phyloP scores from a whole-genome alignment of 805 yeast species.

The Yamadazyma takamatsuzukensis region DNA sequence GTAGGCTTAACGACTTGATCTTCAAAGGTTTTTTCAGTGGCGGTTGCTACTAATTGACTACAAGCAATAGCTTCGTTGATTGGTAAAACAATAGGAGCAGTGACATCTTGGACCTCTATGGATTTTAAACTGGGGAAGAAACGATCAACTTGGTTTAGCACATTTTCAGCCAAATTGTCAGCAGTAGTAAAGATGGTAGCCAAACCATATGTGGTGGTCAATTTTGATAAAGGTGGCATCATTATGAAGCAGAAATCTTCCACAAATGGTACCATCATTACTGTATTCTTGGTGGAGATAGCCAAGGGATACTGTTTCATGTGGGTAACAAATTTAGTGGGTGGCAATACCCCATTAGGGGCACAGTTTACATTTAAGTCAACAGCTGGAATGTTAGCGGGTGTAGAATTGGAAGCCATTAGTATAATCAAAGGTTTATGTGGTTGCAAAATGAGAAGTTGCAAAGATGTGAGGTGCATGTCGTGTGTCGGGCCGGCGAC shows the following conservation, averaged over 20 bases:
- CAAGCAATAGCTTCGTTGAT: slow-evolving; percentile 30
- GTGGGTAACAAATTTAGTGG: slow-evolving; percentile 10
- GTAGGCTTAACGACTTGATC: slow-evolving; percentile 42
- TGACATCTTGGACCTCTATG: slow-evolving; percentile 45
- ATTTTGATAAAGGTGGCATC: neutral
- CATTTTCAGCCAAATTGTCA: slow-evolving; percentile 46
- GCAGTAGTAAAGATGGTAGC: slow-evolving; percentile 48
- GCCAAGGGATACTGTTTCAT: slow-evolving; percentile 13
- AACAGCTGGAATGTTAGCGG: neutral
- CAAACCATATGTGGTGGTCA: slow-evolving; percentile 2
- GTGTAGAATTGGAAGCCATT: neutral
- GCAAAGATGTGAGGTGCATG: too few relatives aligned
- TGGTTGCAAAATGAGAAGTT: too few relatives aligned
- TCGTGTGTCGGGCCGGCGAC: too few relatives aligned
- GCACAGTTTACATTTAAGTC: neutral
- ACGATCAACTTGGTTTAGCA: slow-evolving; percentile 56
- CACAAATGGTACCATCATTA: slow-evolving; percentile 7
- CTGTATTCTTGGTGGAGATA: slow-evolving; percentile 6
- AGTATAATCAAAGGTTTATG: neutral
- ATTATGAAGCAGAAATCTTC: too few relatives aligned
- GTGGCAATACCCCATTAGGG: neutral
- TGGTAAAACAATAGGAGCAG: slow-evolving; percentile 51
- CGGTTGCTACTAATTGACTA: slow-evolving; percentile 7
- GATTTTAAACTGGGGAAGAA: slow-evolving; percentile 58
- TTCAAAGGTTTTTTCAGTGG: slow-evolving; percentile 11